Conservation (phyloP, 2,329 filamentous ascomycete species). For the Chaetomium strumarium region DNA sequence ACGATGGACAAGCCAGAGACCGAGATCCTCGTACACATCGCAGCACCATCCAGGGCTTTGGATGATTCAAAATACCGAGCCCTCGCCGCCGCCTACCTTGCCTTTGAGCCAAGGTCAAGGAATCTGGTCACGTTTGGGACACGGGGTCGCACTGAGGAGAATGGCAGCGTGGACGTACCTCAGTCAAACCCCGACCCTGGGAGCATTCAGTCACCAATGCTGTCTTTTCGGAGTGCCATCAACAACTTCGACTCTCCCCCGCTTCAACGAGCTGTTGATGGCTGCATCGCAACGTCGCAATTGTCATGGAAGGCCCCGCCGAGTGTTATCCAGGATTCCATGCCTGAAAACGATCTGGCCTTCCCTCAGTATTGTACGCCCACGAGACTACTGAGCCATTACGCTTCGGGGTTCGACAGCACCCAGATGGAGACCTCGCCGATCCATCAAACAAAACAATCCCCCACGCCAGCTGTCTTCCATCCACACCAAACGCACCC, state of each 20-base stretch:
- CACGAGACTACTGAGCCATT: constrained; percentile 44
- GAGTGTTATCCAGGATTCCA: constrained; percentile 51
- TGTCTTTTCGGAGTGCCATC: constrained; percentile 30
- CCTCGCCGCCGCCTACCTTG: constrained; percentile 47
- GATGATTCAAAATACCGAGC: constrained; percentile 46
- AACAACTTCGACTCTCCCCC: constrained; percentile 28
- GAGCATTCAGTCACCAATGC: constrained; percentile 21
- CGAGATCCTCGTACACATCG: constrained; percentile 52
- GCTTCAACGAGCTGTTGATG: constrained; percentile 5
- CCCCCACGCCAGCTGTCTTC: background rate
- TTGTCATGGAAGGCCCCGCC: constrained; percentile 40
- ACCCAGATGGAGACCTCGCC: constrained; percentile 24
- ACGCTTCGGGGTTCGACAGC: constrained; percentile 35
- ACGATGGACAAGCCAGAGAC: constrained; percentile 29
- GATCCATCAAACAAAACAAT: background rate
- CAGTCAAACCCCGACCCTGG: background rate
- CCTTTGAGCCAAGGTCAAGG: constrained; percentile 35
- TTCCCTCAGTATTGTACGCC: constrained; percentile 40
- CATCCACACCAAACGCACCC: background rate
- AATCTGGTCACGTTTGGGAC: constrained; percentile 1
- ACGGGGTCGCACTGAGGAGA: background rate
- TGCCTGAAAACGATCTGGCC: constrained; percentile 35
- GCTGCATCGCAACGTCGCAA: constrained; percentile 22
- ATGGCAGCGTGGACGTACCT: background rate
- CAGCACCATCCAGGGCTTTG: constrained; percentile 42